phyloP scores from a whole-genome alignment of 2,329 filamentous ascomycete species.

The Neopestalotiopsis sp. region DNA sequence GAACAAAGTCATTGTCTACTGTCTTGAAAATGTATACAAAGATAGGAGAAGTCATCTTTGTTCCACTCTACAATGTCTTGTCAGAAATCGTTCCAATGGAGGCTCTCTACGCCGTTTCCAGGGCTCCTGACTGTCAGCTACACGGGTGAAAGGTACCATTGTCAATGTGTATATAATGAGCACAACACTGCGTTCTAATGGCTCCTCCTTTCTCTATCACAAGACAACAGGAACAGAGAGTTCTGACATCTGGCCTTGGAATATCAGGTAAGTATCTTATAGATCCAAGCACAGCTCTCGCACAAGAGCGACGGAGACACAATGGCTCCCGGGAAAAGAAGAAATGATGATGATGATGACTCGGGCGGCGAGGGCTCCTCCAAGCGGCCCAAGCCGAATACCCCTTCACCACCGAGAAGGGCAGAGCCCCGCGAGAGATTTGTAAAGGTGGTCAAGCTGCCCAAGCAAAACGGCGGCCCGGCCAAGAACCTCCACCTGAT shows the following conservation, averaged over 20 bases:
- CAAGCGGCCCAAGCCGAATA: background rate
- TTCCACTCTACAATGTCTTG: background rate
- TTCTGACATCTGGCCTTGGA: background rate
- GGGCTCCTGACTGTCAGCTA: background rate
- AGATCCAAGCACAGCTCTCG: no score
- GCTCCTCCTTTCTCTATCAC: background rate
- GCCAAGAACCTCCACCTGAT: conserved; percentile 2
- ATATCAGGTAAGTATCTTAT: background rate
- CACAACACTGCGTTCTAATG: background rate
- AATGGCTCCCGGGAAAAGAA: background rate
- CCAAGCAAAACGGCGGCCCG: background rate
- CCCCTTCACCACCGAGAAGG: background rate
- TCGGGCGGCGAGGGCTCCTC: no score
- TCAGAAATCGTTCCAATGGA: background rate
- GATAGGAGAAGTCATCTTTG: background rate
- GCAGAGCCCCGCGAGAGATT: background rate
- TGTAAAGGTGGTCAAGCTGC: background rate
- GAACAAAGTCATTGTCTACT: background rate
- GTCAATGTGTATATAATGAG: background rate
- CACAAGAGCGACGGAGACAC: background rate
- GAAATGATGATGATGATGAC: background rate
- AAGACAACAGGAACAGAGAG: background rate
- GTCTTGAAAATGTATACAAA: background rate
- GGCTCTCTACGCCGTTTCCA: background rate
- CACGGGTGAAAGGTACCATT: background rate